Percentiles rank a stretch among this genome's conserved stretches.
phyloP scores from a whole-genome alignment of 2,329 filamentous ascomycete genomes.

The Calonectria hawksworthii region DNA sequence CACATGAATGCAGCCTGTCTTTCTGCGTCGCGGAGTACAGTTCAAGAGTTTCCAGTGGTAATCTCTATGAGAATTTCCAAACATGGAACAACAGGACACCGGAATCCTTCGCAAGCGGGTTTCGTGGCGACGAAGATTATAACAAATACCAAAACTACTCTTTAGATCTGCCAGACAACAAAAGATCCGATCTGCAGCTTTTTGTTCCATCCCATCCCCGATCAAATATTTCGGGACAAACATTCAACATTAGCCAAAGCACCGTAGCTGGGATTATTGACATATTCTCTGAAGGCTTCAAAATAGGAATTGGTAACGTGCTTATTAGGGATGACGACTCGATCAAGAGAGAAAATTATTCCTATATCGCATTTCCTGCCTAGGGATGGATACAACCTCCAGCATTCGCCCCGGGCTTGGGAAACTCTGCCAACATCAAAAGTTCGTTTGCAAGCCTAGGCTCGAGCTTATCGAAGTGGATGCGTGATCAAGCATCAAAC shows the following conservation, averaged over 20 bases:
- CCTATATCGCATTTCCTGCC: not conserved
- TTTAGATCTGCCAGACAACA: not conserved
- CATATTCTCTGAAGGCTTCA: not conserved
- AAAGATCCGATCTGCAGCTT: conserved; percentile 18
- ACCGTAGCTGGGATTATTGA: not conserved
- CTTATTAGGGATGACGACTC: not conserved
- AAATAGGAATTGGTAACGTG: not conserved
- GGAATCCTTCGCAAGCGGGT: not conserved
- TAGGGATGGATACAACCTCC: not conserved
- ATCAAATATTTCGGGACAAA: not conserved
- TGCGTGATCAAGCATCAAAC: conserved; percentile 15
- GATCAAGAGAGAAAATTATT: not conserved
- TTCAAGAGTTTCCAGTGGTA: not conserved
- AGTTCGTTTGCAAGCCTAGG: conserved; percentile 13
- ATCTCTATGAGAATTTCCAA: not conserved
- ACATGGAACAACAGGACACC: conserved; percentile 9
- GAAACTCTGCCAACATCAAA: not conserved
- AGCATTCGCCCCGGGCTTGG: conserved; percentile 1
- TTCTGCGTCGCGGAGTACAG: conserved; percentile 30
- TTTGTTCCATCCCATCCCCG: not conserved
- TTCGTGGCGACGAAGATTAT: not conserved
- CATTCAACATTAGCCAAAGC: conserved; percentile 27
- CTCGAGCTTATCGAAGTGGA: conserved; percentile 30
- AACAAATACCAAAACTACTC: conserved; percentile 17
- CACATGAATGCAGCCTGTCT: conserved; percentile 25